Evolutionary conservation across 176 grass and related monocot genomes (phyloP).

Genomic region (Lolium perenne): DNA sequence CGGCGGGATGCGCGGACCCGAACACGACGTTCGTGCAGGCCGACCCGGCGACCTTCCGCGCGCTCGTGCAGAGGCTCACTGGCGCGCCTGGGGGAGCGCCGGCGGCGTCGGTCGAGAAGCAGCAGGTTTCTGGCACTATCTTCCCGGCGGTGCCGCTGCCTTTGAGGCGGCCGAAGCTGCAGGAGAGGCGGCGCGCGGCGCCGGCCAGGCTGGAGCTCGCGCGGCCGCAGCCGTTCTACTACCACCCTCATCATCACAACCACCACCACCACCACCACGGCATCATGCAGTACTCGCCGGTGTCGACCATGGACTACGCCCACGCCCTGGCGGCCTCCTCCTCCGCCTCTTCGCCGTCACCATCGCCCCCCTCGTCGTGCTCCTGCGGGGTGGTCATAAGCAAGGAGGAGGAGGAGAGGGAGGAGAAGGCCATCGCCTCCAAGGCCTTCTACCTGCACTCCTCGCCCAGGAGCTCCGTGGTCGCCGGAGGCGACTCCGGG

Average conservation of each 20-base stretch:
- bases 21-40: constrained; percentile 77
- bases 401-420: constrained; percentile 65
- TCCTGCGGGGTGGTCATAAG: constrained; percentile 58
- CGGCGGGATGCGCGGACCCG: constrained; percentile 32
- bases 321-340: constrained; percentile 28
- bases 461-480: constrained; percentile 45
- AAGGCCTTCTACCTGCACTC: constrained; percentile 86
- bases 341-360: constrained; percentile 35
- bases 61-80: constrained; percentile 77
- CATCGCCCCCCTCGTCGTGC: constrained; percentile 47
- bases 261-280: constrained; percentile 32
- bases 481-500: constrained; percentile 20
- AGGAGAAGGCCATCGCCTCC: constrained; percentile 80
- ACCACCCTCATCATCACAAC: constrained; percentile 23
- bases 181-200: constrained; percentile 65
- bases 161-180: constrained; percentile 70
- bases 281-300: constrained; percentile 53
- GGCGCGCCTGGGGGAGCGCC: constrained; percentile 32
- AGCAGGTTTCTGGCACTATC: not conserved
- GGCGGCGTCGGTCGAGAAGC: not conserved
- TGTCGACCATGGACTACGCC: constrained; percentile 68
- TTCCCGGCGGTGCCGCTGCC: not conserved
- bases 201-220: constrained; percentile 66
- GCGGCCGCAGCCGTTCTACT: constrained; percentile 47
- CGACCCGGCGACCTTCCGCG: constrained; percentile 69